A percentile compares a stretch with the other conserved stretches of the same genome.
phyloP scores from a whole-genome alignment of 1,139 yeast species.

The Suhomyces terraborum region DNA sequence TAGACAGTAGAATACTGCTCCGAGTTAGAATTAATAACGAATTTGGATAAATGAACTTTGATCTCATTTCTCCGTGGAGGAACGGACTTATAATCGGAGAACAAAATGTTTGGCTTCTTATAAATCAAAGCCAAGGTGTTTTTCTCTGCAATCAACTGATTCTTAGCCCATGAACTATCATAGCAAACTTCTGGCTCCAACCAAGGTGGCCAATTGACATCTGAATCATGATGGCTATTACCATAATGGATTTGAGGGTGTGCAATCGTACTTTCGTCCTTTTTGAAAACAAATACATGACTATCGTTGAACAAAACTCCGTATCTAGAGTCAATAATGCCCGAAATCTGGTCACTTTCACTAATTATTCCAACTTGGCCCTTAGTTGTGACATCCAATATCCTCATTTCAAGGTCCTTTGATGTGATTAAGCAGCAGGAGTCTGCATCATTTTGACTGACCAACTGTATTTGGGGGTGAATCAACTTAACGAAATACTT shows the following conservation, averaged over 20 bases:
- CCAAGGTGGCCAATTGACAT: constrained; percentile 79
- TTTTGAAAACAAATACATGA: constrained; percentile 65
- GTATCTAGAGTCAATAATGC: constrained; percentile 67
- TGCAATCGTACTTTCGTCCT: constrained; percentile 31
- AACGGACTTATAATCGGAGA: constrained; percentile 34
- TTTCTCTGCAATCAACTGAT: constrained; percentile 62
- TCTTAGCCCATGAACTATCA: constrained; percentile 57
- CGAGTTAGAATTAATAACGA: constrained; percentile 72
- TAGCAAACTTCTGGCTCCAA: constrained; percentile 73
- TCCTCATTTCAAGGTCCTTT: constrained; percentile 69
- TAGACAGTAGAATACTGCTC: constrained; percentile 69
- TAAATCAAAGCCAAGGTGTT: constrained; percentile 63
- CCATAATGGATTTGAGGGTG: constrained; percentile 33
- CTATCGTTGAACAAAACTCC: constrained; percentile 72
- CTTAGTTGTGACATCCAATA: constrained; percentile 55
- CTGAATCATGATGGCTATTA: constrained; percentile 21
- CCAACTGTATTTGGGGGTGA: constrained; percentile 48
- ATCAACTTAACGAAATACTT: constrained; percentile 44
- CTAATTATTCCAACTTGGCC: constrained; percentile 49
- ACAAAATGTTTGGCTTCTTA: constrained; percentile 68
- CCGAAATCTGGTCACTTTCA: constrained; percentile 39
- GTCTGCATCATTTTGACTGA: constrained; percentile 34
- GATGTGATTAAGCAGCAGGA: constrained; percentile 59
- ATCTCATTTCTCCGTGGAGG: constrained; percentile 33
- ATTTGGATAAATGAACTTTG: constrained; percentile 64